Conservation (phyloP, 2,329 filamentous ascomycete species). For the Zasmidium citrigriseum region DNA sequence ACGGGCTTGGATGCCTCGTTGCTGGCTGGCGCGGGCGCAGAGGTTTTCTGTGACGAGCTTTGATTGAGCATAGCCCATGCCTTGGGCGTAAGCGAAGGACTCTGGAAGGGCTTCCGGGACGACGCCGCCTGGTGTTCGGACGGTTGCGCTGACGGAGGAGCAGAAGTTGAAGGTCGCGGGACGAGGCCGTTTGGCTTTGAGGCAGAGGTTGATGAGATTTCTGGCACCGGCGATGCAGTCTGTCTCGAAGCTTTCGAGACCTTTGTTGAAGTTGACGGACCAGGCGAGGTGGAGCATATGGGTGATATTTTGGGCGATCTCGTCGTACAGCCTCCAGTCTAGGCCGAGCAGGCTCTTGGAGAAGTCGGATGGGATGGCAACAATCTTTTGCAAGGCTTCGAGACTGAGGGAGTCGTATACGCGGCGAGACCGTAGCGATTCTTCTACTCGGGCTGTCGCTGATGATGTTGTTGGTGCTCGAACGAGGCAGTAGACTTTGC, state of each 20-base stretch:
- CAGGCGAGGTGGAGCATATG: constrained; percentile 5
- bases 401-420: constrained; percentile 34
- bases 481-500: constrained; percentile 55
- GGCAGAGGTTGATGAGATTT: constrained; percentile 46
- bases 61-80: constrained; percentile 3
- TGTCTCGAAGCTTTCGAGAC: constrained; percentile 52
- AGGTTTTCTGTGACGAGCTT: constrained; percentile 24
- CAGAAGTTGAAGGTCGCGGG: constrained; percentile 52
- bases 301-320: constrained; percentile 1
- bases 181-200: constrained; percentile 31
- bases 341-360: not conserved
- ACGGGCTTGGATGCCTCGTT: constrained; percentile 23
- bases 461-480: constrained; percentile 41
- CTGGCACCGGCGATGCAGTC: constrained; percentile 48
- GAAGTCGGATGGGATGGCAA: constrained; percentile 23
- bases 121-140: constrained; percentile 29
- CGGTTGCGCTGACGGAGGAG: constrained; percentile 49
- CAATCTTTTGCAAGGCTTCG: constrained; percentile 34
- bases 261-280: constrained; percentile 59
- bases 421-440: constrained; percentile 37
- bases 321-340: not conserved
- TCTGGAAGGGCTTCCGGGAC: constrained; percentile 42
- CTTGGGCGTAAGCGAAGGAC: constrained; percentile 11
- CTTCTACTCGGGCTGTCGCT: constrained; percentile 36
- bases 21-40: constrained; percentile 35